Base-by-base conservation (phyloP, 768 basidiomycete genomes). In the Termitomyces sp. region DNA sequence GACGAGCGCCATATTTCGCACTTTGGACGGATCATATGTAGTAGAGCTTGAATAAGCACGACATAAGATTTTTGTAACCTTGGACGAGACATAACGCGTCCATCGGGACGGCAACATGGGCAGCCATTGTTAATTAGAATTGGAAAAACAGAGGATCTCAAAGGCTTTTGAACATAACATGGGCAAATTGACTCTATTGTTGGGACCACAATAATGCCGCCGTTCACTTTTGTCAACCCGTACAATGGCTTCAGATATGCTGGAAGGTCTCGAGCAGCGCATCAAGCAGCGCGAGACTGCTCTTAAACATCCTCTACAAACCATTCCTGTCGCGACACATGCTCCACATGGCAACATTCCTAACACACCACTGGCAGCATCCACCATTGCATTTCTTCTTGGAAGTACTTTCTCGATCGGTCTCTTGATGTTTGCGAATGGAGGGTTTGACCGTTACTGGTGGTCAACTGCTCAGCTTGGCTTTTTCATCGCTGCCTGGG, bases 1-100 rank as follows among this genome's bases (percentile, higher is more conserved):
- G n/a, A 93, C 88, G 2, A 94, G 77, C 16, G 92, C 92, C 69
- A 94, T 86, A 65, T 93, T 94, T 44, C 92, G 81, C 38, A 85
- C 56, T 63, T 75, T 78, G 13, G 74, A 71, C 10, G 79, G 70
- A 58, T 79, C 77, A 65, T 75, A 52, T 42, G 32, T 38, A 1
- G 61, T 56, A n/a, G 54, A 61, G 24, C 72, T 70, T 18, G 73
- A 65, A 61, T 74, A 72, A 24, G 42, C 57, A 56, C 73, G 73
- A 32, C 45, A 52, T 13, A 42, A 18, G 28, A 58, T 18, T 26
- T 52, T 57, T 36, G 43, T 40, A 49, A 52, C 48, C 36, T 49
- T 54, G 48, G 45, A 56, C 45, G 48, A 28, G 54, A 50, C 48
- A 50, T 45, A 57, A 48, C 58, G 52, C 38, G 64, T 49, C 63